Evolutionary conservation across 2,329 filamentous ascomycete species (phyloP).

Genomic region (Arachnopeziza araneosa): DNA sequence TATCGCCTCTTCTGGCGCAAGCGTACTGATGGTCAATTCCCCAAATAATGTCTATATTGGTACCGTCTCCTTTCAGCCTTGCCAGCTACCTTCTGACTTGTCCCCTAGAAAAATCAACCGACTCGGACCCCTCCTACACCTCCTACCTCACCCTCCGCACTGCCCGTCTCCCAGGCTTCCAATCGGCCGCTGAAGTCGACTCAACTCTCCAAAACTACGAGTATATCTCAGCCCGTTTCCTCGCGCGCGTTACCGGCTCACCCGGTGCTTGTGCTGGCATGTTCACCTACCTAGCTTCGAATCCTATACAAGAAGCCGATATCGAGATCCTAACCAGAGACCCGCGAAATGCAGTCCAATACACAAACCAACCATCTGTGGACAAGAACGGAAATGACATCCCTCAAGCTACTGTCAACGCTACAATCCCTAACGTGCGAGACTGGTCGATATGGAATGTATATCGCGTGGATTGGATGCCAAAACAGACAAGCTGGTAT

Average conservation of each 20-base stretch:
- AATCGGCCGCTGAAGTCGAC: conserved; percentile 28
- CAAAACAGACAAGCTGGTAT: conserved; percentile 25
- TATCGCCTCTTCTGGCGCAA: conserved; percentile 13
- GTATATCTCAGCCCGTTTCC: conserved; percentile 25
- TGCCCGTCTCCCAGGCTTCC: conserved; percentile 22
- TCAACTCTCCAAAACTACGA: conserved; percentile 23
- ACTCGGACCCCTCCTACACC: conserved; percentile 15
- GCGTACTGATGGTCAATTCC: conserved; percentile 25
- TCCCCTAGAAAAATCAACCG: conserved; percentile 16
- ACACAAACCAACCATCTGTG: conserved; percentile 28
- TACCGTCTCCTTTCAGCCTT: not conserved
- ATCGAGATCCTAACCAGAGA: conserved; percentile 29
- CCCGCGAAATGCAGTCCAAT: conserved; percentile 24
- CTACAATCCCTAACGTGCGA: conserved; percentile 11
- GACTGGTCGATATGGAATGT: conserved; percentile 28
- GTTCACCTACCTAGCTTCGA: conserved; percentile 25
- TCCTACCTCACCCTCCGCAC: conserved; percentile 30
- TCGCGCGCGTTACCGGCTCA: conserved; percentile 25
- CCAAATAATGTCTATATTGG: conserved; percentile 29
- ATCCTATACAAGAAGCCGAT: conserved; percentile 27
- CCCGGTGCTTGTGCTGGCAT: conserved; percentile 29
- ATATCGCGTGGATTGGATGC: conserved; percentile 30
- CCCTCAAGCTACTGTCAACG: conserved; percentile 21
- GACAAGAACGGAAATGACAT: conserved; percentile 18
- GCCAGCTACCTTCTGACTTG: not conserved